phyloP scores from a whole-genome alignment of 352 stramenopile species.

The Pythium aquatile region DNA sequence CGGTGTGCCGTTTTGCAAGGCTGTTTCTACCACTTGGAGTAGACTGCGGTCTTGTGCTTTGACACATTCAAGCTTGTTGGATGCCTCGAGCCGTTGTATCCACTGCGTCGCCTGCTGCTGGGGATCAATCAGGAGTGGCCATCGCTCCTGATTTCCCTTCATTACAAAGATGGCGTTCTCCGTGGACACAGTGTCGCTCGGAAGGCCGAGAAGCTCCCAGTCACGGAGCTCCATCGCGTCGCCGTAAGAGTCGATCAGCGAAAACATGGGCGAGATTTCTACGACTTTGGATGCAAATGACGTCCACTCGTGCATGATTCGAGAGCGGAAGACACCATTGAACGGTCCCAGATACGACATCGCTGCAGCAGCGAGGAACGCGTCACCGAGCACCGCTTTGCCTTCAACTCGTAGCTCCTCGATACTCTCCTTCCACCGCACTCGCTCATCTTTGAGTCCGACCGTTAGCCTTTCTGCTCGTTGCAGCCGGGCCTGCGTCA shows the following conservation, averaged over 20 bases:
- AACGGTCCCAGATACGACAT: conserved; percentile 72
- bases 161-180: conserved; percentile 92
- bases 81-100: conserved; percentile 86
- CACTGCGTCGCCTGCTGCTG: conserved; percentile 92
- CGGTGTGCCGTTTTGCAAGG: conserved; percentile 37
- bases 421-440: conserved; percentile 69
- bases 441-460: conserved; percentile 64
- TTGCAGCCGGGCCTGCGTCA: conserved; percentile 54
- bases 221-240: conserved; percentile 81
- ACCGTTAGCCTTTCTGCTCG: conserved; percentile 62
- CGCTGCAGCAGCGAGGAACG: conserved; percentile 57
- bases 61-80: conserved; percentile 60
- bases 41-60: conserved; percentile 58
- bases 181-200: conserved; percentile 85
- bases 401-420: conserved; percentile 49
- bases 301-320: conserved; percentile 39
- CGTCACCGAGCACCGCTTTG: conserved; percentile 50
- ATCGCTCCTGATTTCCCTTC: conserved; percentile 75
- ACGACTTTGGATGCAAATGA: conserved; percentile 24
- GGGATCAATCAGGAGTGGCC: conserved; percentile 93
- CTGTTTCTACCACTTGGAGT: conserved; percentile 39
- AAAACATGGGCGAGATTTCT: conserved; percentile 45
- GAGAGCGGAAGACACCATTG: conserved; percentile 39
- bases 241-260: conserved; percentile 67
- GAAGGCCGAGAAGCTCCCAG: conserved; percentile 88